Conservation (phyloP, 2,329 filamentous ascomycete genomes). For the Penicillium expansum region DNA sequence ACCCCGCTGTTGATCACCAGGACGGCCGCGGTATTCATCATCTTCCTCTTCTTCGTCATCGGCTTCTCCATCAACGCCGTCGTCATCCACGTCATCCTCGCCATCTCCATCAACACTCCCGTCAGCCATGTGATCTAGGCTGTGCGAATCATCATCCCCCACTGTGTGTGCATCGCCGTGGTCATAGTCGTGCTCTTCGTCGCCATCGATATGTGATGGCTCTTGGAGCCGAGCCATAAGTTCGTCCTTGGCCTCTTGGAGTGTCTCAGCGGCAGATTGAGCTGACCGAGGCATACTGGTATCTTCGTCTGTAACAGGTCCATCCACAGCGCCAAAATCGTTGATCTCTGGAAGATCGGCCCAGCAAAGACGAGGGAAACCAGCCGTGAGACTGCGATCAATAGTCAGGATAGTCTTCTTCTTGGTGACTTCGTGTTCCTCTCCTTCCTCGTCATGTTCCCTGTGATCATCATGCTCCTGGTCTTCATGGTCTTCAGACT, state of each 20-base stretch:
- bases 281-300: constrained; percentile 47
- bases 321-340: constrained; percentile 41
- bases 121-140: constrained; percentile 44
- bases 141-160: constrained; percentile 43
- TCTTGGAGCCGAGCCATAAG: constrained; percentile 51
- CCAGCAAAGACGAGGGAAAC: constrained; percentile 43
- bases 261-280: constrained; percentile 48
- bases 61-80: constrained; percentile 51
- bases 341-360: constrained; percentile 45
- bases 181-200: constrained; percentile 40
- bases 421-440: constrained; percentile 31
- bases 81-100: constrained; percentile 52
- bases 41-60: constrained; percentile 53
- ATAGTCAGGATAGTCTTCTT: constrained; percentile 45
- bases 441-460: constrained; percentile 28
- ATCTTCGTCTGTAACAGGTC: constrained; percentile 45
- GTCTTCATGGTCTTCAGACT: constrained; percentile 8
- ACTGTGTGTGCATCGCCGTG: constrained; percentile 41
- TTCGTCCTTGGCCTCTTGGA: constrained; percentile 53
- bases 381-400: constrained; percentile 40
- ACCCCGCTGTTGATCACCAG: constrained; percentile 62
- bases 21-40: constrained; percentile 51
- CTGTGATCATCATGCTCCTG: constrained; percentile 30
- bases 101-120: constrained; percentile 51
- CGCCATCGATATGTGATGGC: constrained; percentile 42